Evolutionary conservation across 345 rosid species (phyloP).

Genomic region (Salix caprea): DNA sequence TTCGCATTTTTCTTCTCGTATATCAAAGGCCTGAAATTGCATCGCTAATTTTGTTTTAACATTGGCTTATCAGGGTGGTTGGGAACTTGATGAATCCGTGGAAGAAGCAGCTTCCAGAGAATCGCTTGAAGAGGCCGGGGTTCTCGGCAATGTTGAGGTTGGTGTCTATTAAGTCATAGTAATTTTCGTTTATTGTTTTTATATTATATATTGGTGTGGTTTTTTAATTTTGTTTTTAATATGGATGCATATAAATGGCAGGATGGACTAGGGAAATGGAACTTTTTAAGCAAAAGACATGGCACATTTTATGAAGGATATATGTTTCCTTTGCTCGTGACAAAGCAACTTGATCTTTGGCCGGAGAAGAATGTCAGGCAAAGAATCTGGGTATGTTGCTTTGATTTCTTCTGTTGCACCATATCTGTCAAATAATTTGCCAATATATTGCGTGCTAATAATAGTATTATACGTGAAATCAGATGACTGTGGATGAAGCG

Average conservation of each 20-base stretch:
- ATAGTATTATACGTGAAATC: background rate
- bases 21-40: background rate
- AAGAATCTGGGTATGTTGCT: slow-evolving; percentile 60
- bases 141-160: slow-evolving; percentile 72
- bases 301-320: slow-evolving; percentile 79
- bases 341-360: slow-evolving; percentile 72
- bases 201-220: background rate
- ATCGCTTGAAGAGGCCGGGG: slow-evolving; percentile 83
- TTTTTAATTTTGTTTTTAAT: background rate
- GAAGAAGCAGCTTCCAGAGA: slow-evolving; percentile 80
- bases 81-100: slow-evolving; percentile 86
- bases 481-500: slow-evolving; percentile 67
- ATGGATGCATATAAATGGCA: slow-evolving; percentile 20
- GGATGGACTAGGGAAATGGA: slow-evolving; percentile 76
- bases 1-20: background rate
- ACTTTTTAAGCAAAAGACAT: slow-evolving; percentile 65
- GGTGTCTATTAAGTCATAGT: background rate
- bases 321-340: slow-evolving; percentile 86
- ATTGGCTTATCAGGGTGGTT: slow-evolving; percentile 58
- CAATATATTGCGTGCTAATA: background rate
- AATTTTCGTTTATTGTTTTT: background rate
- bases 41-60: slow-evolving; percentile 1
- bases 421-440: background rate
- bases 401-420: background rate
- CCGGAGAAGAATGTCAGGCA: slow-evolving; percentile 63